Conservation (phyloP, 352 stramenopile species). For the Phytophthora megakarya region DNA sequence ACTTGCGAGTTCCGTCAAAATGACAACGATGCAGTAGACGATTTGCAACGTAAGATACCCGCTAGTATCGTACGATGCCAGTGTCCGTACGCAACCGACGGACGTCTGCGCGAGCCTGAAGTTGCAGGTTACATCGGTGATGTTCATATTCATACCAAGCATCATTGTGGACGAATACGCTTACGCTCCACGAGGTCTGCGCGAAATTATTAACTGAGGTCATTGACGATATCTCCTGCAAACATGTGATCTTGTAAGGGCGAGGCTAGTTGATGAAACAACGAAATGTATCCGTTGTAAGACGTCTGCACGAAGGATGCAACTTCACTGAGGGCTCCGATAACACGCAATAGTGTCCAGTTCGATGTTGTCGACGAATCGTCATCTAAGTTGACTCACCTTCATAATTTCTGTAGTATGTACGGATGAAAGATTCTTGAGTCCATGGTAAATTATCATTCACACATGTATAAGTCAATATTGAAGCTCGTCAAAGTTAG, state of each 20-base stretch:
- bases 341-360: not conserved
- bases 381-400: not conserved
- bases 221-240: not conserved
- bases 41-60: constrained; percentile 31
- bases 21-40: constrained; percentile 31
- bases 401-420: not conserved
- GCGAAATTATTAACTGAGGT: constrained; percentile 17
- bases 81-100: constrained; percentile 24
- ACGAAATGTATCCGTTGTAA: constrained; percentile 8
- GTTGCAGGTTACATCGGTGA: constrained; percentile 29
- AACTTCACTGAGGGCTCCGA: constrained; percentile 10
- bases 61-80: constrained; percentile 33
- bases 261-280: not conserved
- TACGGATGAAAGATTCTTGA: too few relatives aligned
- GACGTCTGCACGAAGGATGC: not conserved
- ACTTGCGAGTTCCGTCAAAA: constrained; percentile 20
- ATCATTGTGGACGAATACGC: constrained; percentile 1
- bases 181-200: not conserved
- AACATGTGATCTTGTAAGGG: constrained; percentile 28
- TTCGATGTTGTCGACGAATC: not conserved
- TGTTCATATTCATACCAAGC: constrained; percentile 34
- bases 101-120: constrained; percentile 24
- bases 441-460: too few relatives aligned
- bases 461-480: too few relatives aligned
- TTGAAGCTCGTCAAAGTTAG: too few relatives aligned